Conservation (phyloP, 2,329 filamentous ascomycete species). For the Lecanoromycetidae sp. region DNA sequence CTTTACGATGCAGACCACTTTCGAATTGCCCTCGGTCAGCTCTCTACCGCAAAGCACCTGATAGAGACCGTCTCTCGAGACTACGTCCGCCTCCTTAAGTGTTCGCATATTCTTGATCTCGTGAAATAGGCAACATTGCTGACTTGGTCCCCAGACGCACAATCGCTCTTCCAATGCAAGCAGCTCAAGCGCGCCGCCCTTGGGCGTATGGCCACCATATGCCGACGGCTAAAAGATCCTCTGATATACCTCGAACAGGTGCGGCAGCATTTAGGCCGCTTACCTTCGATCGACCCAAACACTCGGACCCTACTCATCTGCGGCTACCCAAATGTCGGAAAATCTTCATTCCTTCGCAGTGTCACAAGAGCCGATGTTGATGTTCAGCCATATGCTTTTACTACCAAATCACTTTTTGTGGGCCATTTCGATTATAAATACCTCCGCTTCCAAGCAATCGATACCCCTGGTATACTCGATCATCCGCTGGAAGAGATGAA, state of each 20-base stretch:
- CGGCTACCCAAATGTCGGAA: slow-evolving; percentile 95
- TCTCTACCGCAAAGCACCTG: slow-evolving; percentile 89
- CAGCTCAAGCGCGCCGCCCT: slow-evolving; percentile 93
- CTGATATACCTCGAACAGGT: slow-evolving; percentile 93
- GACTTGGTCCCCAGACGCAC: too few relatives aligned
- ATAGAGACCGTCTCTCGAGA: slow-evolving; percentile 94
- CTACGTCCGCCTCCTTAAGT: slow-evolving; percentile 85
- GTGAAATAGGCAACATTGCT: too few relatives aligned
- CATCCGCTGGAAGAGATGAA: slow-evolving; percentile 99
- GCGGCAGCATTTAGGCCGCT: slow-evolving; percentile 89
- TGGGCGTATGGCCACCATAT: slow-evolving; percentile 96
- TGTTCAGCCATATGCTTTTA: slow-evolving; percentile 96
- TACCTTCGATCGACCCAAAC: slow-evolving; percentile 96
- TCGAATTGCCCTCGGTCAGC: slow-evolving; percentile 86
- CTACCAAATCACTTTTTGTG: slow-evolving; percentile 92
- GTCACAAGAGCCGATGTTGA: slow-evolving; percentile 92
- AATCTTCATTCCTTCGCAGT: slow-evolving; percentile 87
- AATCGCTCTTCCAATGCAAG: slow-evolving; percentile 97
- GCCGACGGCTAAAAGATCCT: slow-evolving; percentile 87
- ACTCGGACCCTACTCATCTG: slow-evolving; percentile 92
- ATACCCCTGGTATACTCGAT: slow-evolving; percentile 96
- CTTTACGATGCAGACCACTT: slow-evolving; percentile 98
- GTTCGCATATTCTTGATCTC: too few relatives aligned
- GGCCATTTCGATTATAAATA: slow-evolving; percentile 98
- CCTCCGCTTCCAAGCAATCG: slow-evolving; percentile 79